Percentiles rank a stretch among this genome's conserved stretches.
Conservation (phyloP, 371 early-diverging fungal genomes). For the Syncephalis fuscata region DNA sequence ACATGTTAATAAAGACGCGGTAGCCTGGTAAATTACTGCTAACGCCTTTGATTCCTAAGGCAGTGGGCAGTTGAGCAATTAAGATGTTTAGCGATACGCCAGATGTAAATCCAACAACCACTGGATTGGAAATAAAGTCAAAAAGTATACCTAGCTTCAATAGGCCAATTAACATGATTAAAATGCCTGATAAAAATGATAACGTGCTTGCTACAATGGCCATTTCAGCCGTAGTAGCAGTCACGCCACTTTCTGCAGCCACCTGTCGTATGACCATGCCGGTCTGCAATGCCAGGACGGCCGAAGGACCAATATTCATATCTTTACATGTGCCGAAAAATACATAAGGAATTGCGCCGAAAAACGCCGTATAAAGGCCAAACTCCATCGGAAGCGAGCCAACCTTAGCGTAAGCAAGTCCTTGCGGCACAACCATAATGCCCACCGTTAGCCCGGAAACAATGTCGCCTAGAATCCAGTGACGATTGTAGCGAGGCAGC, state of each 20-base stretch:
- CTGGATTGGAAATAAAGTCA: constrained; percentile 66
- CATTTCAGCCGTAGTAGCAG: constrained; percentile 13
- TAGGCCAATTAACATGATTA: constrained; percentile 48
- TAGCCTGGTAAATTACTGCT: constrained; percentile 13
- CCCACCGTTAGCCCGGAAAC: constrained; percentile 76
- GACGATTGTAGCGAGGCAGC: constrained; percentile 16
- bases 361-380: constrained; percentile 68
- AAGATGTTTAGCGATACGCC: constrained; percentile 60
- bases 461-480: constrained; percentile 61
- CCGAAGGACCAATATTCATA: constrained; percentile 71
- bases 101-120: constrained; percentile 50
- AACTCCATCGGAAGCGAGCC: constrained; percentile 63
- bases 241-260: constrained; percentile 20
- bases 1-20: background rate
- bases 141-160: constrained; percentile 65
- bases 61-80: constrained; percentile 46
- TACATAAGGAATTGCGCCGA: constrained; percentile 45
- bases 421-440: constrained; percentile 70
- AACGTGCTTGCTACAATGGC: constrained; percentile 24
- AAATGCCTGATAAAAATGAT: constrained; percentile 35
- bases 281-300: constrained; percentile 65
- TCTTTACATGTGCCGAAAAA: constrained; percentile 71
- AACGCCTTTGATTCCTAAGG: constrained; percentile 47
- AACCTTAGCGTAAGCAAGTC: constrained; percentile 65
- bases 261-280: constrained; percentile 26